Evolutionary conservation across 1,139 yeast genomes (phyloP).

Genomic region (Oligophagozyma castellii): DNA sequence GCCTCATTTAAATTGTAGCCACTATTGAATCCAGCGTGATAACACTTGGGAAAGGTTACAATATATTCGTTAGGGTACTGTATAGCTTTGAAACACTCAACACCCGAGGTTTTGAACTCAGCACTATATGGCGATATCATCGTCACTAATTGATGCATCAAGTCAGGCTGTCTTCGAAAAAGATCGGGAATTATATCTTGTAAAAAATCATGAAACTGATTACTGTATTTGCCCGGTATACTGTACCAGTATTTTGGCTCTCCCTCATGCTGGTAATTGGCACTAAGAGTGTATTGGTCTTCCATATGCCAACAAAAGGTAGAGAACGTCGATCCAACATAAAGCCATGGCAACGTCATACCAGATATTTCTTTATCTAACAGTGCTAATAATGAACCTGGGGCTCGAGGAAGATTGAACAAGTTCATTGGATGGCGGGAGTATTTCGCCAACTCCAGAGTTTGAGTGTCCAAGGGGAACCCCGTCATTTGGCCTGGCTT

Average conservation of each 20-base stretch:
- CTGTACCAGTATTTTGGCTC: constrained; percentile 72
- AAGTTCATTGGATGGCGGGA: constrained; percentile 52
- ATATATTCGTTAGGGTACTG: constrained; percentile 74
- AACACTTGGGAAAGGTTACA: constrained; percentile 62
- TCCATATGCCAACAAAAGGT: constrained; percentile 84
- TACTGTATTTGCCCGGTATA: constrained; percentile 45
- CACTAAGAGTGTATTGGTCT: constrained; percentile 66
- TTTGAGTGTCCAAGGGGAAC: constrained; percentile 33
- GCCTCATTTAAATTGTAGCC: constrained; percentile 74
- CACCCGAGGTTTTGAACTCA: constrained; percentile 34
- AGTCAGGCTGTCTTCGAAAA: constrained; percentile 75
- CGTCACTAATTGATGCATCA: constrained; percentile 76
- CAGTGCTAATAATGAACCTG: constrained; percentile 49
- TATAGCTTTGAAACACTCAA: constrained; percentile 55
- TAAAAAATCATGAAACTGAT: constrained; percentile 41
- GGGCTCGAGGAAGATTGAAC: constrained; percentile 50
- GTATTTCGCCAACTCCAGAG: constrained; percentile 27
- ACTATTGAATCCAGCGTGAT: constrained; percentile 69
- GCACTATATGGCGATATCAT: constrained; percentile 51
- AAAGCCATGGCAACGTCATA: constrained; percentile 76
- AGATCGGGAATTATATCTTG: constrained; percentile 61
- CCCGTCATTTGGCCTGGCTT: constrained; percentile 54
- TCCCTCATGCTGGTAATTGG: constrained; percentile 67
- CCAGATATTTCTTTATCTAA: constrained; percentile 56
- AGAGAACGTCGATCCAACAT: constrained; percentile 57